phyloP scores from a whole-genome alignment of 371 early-diverging fungal genomes.

The Rhizopus sp. region DNA sequence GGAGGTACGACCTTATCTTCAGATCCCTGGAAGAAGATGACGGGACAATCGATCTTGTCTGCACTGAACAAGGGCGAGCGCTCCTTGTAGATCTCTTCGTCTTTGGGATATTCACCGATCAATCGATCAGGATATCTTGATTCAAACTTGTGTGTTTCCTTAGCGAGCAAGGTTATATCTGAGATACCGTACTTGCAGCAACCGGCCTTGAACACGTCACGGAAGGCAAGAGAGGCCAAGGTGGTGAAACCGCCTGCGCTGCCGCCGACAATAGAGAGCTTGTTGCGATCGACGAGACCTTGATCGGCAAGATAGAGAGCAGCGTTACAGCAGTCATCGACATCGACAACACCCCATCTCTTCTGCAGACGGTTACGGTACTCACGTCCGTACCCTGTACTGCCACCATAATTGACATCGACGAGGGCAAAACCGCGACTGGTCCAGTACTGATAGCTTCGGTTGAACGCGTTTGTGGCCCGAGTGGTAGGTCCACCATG shows the following conservation, averaged over 20 bases:
- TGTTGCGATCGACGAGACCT: conserved; percentile 62
- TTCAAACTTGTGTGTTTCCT: conserved; percentile 83
- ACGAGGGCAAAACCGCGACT: conserved; percentile 77
- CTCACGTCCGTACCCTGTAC: conserved; percentile 72
- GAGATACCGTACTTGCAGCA: conserved; percentile 72
- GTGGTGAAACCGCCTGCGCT: conserved; percentile 76
- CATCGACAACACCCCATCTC: conserved; percentile 76
- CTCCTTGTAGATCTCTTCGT: conserved; percentile 52
- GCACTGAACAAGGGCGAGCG: conserved; percentile 62
- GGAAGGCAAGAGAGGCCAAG: conserved; percentile 68
- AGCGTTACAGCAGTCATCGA: conserved; percentile 75
- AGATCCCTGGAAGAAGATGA: conserved; percentile 74
- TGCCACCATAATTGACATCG: conserved; percentile 81
- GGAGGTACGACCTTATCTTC: conserved; percentile 83
- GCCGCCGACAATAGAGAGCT: conserved; percentile 69
- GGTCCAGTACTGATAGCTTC: conserved; percentile 72
- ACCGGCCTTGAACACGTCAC: conserved; percentile 74
- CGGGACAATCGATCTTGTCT: conserved; percentile 64
- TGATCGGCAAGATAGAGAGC: conserved; percentile 62
- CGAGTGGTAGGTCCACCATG: conserved; percentile 76
- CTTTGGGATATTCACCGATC: conserved; percentile 68
- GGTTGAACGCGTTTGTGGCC: conserved; percentile 37
- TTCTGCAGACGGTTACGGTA: conserved; percentile 71
- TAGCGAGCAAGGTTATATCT: conserved; percentile 64
- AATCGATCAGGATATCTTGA: conserved; percentile 60